Evolutionary conservation across 331 rosid genomes (phyloP).

Genomic region (Quercus lobata): DNA sequence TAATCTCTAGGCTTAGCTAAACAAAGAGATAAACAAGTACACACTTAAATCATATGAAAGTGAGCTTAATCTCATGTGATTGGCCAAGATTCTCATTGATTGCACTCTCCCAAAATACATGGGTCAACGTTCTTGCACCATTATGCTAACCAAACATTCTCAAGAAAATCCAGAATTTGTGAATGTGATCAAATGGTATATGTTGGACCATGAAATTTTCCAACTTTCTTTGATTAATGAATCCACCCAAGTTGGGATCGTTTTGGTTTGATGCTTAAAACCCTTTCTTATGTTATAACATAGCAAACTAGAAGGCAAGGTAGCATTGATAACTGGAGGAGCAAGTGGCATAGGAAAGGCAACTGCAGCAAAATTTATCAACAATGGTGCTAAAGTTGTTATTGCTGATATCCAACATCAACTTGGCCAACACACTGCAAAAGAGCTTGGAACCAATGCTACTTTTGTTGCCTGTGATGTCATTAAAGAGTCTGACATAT

Average conservation of each 20-base stretch:
- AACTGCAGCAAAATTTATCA: conserved; percentile 61
- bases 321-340: conserved; percentile 88
- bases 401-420: conserved; percentile 68
- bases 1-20: too few species aligned
- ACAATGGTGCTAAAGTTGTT: conserved; percentile 81
- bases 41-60: too few species aligned
- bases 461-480: conserved; percentile 70
- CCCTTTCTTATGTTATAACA: conserved; percentile 1
- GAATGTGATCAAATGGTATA: background rate
- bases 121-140: background rate
- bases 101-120: too few species aligned
- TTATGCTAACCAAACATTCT: background rate
- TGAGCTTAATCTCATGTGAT: too few species aligned
- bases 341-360: conserved; percentile 93
- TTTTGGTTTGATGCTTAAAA: background rate
- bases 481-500: conserved; percentile 62
- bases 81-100: too few species aligned
- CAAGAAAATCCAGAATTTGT: background rate
- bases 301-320: conserved; percentile 74
- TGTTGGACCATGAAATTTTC: background rate
- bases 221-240: background rate
- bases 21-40: too few species aligned
- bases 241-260: background rate
- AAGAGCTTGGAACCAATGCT: conserved; percentile 65
- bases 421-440: conserved; percentile 58